Evolutionary conservation across 2,329 filamentous ascomycete species (phyloP).

Genomic region (Cercospora berteroae): DNA sequence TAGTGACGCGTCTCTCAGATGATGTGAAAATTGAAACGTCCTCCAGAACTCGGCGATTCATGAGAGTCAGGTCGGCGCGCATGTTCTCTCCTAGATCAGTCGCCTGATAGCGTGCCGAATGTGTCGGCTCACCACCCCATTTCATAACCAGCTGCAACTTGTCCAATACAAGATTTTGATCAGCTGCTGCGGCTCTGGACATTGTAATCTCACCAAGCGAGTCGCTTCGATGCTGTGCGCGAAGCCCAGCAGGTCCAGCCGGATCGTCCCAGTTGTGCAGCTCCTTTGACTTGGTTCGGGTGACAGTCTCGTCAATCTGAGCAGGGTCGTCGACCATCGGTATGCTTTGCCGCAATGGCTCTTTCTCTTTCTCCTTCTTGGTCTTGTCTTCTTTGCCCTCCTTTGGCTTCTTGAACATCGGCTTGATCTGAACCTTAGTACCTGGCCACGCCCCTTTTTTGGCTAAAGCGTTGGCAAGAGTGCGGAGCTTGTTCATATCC

Average conservation of each 20-base stretch:
- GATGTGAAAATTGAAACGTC: conserved; percentile 95
- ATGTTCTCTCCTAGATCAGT: conserved; percentile 94
- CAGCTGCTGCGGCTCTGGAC: conserved; percentile 88
- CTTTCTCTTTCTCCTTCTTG: conserved; percentile 62
- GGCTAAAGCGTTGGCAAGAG: conserved; percentile 79
- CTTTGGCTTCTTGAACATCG: conserved; percentile 92
- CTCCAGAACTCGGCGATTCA: conserved; percentile 88
- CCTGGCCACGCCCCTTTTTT: conserved; percentile 94
- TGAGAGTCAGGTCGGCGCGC: conserved; percentile 86
- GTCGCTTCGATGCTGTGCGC: conserved; percentile 66
- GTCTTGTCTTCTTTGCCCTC: conserved; percentile 20
- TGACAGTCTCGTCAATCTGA: neutral
- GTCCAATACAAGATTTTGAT: conserved; percentile 89
- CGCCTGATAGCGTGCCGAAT: conserved; percentile 92
- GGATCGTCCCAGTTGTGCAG: conserved; percentile 30
- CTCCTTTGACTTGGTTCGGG: conserved; percentile 1
- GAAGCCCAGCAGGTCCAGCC: conserved; percentile 40
- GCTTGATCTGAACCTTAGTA: conserved; percentile 98
- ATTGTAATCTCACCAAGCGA: conserved; percentile 87
- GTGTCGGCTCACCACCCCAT: conserved; percentile 97
- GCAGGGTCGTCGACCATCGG: conserved; percentile 16
- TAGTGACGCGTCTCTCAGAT: conserved; percentile 89
- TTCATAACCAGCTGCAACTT: conserved; percentile 98
- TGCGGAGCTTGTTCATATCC: conserved; percentile 79
- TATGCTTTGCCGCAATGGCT: conserved; percentile 29